Base-by-base conservation (phyloP, 345 rosid genomes). In the Lenwebbia sp. region DNA sequence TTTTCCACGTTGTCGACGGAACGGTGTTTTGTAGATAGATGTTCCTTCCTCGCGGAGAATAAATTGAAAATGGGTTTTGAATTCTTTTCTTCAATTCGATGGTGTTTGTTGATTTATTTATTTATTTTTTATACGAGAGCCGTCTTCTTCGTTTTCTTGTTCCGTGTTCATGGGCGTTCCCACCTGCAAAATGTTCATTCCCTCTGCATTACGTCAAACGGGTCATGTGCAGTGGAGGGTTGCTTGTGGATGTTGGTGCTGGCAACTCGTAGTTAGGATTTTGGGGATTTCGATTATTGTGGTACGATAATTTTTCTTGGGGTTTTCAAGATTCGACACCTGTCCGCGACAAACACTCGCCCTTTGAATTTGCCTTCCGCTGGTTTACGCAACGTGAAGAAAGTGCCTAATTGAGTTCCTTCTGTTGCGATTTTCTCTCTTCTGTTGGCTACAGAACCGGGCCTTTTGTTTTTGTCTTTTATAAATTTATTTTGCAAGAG, bases 261-360 rank as follows among this genome's bases (percentile, higher is more conserved):
- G 57, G 21, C 21, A 4, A 53, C 6, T 53, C 22, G 54, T 15
- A 17, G 54, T 53, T 53, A 5, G 21, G 54, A 17, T 5, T 53
- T 15, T 5, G 54, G 54, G 15, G 54, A 17, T 53, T 52, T 17
- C 54, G 21, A 53, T 5, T 53, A 14, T 5, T 5, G 54, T 17
- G 54, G 21, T 1, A 17, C 21, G 54, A 8, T 54, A 3, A 22
- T 37, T 1, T 0, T 25, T 37, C 47, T 37, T 40, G 81, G 44
- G 1, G 21, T 19, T 70, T 30, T 94, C 49, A 89, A 93, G 90
- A 89, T 86, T 88, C 85, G 82, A 53, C 92, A 90, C 41, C 81
- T 40, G 7, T 78, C 82, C 15, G 47, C 52, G 37, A n/a, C 50
- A 41, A 65, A 81, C 56, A 40, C 54, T 83, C 86, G 76, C n/a